Base-by-base conservation (phyloP, 352 stramenopile species). In the Pythium phragmitis region DNA sequence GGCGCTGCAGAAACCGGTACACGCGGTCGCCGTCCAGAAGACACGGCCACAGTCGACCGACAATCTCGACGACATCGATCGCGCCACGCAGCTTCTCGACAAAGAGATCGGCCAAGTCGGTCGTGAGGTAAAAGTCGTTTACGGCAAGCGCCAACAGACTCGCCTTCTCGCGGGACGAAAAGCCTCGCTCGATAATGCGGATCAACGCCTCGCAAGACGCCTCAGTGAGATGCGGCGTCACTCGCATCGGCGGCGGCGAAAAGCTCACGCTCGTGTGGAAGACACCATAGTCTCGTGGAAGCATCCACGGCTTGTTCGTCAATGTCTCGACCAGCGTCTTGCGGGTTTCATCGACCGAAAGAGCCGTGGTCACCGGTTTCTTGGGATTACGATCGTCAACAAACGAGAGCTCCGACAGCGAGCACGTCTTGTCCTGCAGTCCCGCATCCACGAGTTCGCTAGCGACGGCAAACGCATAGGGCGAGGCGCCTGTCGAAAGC, bases 391-490 rank as follows among this genome's bases (percentile, higher is more conserved):
- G 58, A 19, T 70, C 60, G 34, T 74, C 79, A 0, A 70, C 65
- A 46, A 86, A 87, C 1, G 67, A 73, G 17, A 89, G 48, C 1
- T 89, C 77, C 1, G 75, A 74, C 3, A 92, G 68, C 9, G 51
- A 14, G 34, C 80, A 89, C 1, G 79, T 74, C 1, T 61, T 48
- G 52, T 80, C 68, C 37, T 73, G 11, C 2, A 85, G 37, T 11
- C 76, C 70, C 0, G 77, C 68, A 26, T 86, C 77, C 11, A 89
- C 59, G 4, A 92, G 59, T 59, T 89, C 68, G 52, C 69, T 76
- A 13, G 80, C 82, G 4, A 89, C 79, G 6, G 77, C 82, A 33
- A 77, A 88, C 5, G 79, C 76, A 37, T 89, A 92, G 5, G 82
- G 82, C 6, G 82, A 89, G 14, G 72, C 68, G 1, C 74, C 72